Evolutionary conservation across 208 protist species (phyloP).

Genomic region (Herpetomonas tarakana): DNA sequence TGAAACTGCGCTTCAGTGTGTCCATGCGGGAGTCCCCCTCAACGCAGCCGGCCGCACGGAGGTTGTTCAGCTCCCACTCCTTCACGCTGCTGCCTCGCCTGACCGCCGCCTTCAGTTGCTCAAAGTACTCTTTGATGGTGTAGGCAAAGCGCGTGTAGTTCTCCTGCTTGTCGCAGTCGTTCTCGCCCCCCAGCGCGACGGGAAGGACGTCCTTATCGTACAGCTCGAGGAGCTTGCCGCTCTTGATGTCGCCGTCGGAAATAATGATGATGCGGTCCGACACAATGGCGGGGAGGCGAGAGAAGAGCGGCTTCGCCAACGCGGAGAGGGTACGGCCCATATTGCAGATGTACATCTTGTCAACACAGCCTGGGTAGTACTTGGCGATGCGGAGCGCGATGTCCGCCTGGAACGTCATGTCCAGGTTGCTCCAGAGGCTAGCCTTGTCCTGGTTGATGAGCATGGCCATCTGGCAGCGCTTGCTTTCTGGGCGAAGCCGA

Average conservation of each 20-base stretch:
- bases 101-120: conserved; percentile 37
- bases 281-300: conserved; percentile 52
- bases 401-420: conserved; percentile 74
- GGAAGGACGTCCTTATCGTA: conserved; percentile 62
- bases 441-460: conserved; percentile 77
- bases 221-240: conserved; percentile 48
- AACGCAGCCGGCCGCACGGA: conserved; percentile 28
- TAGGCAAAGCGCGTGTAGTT: conserved; percentile 42
- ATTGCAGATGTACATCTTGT: conserved; percentile 81
- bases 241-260: conserved; percentile 49
- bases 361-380: conserved; percentile 68
- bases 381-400: conserved; percentile 73
- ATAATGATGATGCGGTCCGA: conserved; percentile 70
- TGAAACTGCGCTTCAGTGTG: conserved; percentile 12
- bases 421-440: conserved; percentile 67
- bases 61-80: conserved; percentile 70
- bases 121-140: conserved; percentile 48
- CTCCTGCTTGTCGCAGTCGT: conserved; percentile 58
- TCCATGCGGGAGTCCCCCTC: conserved; percentile 16
- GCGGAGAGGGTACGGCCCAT: conserved; percentile 53
- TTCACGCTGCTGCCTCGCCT: conserved; percentile 49
- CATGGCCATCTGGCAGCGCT: conserved; percentile 62
- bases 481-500: conserved; percentile 49
- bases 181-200: conserved; percentile 51
- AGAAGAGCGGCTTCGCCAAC: conserved; percentile 71